A percentile compares a stretch with the other conserved stretches of the same genome.
phyloP scores from a whole-genome alignment of 2,329 filamentous ascomycete genomes.

The Pseudogymnoascus sp. region DNA sequence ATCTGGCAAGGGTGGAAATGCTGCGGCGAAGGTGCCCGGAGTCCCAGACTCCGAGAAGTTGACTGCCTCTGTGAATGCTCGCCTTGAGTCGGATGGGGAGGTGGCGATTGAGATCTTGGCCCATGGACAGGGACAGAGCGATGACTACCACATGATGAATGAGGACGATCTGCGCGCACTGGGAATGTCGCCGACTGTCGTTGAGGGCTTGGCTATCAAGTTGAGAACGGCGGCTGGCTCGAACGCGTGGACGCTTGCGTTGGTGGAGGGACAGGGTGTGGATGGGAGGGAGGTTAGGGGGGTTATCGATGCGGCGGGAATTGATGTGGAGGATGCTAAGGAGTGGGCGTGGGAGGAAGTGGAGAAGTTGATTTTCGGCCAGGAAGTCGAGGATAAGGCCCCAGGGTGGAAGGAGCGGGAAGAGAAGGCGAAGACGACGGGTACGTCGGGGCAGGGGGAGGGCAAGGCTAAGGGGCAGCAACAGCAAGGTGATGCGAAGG shows the following conservation, averaged over 20 bases:
- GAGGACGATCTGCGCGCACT: constrained; percentile 61
- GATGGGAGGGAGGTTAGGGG: constrained; percentile 58
- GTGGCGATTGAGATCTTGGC: constrained; percentile 41
- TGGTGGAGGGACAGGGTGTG: constrained; percentile 57
- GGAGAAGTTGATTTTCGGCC: constrained; percentile 15
- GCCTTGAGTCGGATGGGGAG: neutral
- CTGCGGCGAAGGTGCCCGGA: neutral
- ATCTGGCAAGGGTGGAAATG: neutral
- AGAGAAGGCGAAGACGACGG: constrained; percentile 13
- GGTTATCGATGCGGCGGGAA: constrained; percentile 54
- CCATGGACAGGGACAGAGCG: constrained; percentile 25
- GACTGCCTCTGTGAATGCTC: neutral
- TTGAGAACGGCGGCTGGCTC: constrained; percentile 62
- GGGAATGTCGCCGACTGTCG: constrained; percentile 47
- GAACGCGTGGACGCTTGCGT: constrained; percentile 71
- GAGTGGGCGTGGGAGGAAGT: constrained; percentile 7
- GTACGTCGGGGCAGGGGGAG: constrained; percentile 45
- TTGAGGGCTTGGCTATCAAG: constrained; percentile 62
- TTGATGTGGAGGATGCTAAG: constrained; percentile 36
- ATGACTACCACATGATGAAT: constrained; percentile 35
- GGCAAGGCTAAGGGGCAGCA: constrained; percentile 56
- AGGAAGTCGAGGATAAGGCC: constrained; percentile 16
- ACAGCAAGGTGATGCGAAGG: constrained; percentile 36
- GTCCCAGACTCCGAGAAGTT: neutral
- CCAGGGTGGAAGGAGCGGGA: constrained; percentile 19